These are phyloP conservation scores for Paracamarosporium sp. DNA, from an alignment of 2,329 filamentous ascomycete species.

Conservation along the genomic window DNA sequence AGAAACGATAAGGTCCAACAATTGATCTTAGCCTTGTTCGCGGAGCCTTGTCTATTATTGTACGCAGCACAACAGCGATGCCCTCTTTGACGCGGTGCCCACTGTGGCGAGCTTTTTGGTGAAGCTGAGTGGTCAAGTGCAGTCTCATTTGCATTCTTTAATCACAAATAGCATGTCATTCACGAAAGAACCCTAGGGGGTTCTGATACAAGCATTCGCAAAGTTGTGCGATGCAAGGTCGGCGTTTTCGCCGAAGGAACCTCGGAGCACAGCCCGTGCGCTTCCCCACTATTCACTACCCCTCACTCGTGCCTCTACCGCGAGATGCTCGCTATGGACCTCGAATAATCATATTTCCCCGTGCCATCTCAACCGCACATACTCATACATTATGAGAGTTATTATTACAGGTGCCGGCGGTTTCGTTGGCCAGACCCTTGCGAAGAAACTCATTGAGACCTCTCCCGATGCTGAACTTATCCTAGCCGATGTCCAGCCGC, in stretches of 20 bases:
- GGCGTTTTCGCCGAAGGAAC: not conserved
- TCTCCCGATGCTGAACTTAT: constrained; percentile 55
- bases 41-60: no score
- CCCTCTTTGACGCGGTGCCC: no score
- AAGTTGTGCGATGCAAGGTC: constrained; percentile 22
- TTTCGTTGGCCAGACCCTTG: constrained; percentile 69
- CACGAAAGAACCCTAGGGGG: not conserved
- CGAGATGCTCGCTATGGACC: not conserved
- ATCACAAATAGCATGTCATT: not conserved
- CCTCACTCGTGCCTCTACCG: not conserved
- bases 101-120: no score
- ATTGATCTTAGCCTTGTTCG: no score
- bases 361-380: not conserved
- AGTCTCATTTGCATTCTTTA: no score
- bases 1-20: no score
- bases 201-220: constrained; percentile 29
- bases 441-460: constrained; percentile 61
- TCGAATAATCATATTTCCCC: not conserved
- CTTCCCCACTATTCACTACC: constrained; percentile 5
- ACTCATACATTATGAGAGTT: constrained; percentile 42
- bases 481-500: constrained; percentile 64
- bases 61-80: no score
- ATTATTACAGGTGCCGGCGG: constrained; percentile 70
- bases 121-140: no score
- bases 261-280: not conserved